A percentile compares a stretch with the other conserved stretches of the same genome.
phyloP scores from a whole-genome alignment of 2,329 filamentous ascomycete genomes.

The Tympanopsis confertula region DNA sequence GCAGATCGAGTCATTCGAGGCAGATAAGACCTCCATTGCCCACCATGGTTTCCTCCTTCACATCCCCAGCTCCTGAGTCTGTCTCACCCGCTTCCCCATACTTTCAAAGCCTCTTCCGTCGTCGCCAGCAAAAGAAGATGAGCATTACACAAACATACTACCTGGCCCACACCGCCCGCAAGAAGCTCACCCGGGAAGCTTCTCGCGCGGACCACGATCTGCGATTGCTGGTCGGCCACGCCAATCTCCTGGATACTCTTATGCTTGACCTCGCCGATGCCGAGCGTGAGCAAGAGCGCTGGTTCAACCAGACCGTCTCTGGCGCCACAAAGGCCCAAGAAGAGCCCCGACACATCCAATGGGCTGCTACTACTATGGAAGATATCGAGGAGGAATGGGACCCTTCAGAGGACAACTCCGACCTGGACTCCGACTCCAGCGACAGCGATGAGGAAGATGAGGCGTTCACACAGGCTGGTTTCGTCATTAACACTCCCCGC shows the following conservation, averaged over 20 bases:
- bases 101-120: neutral
- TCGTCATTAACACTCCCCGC: slow-evolving; percentile 39
- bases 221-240: slow-evolving; percentile 87
- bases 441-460: slow-evolving; percentile 36
- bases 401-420: slow-evolving; percentile 46
- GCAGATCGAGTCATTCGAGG: no score
- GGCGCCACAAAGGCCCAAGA: slow-evolving; percentile 43
- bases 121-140: slow-evolving; percentile 62
- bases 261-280: slow-evolving; percentile 89
- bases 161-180: slow-evolving; percentile 89
- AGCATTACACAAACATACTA: slow-evolving; percentile 97
- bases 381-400: slow-evolving; percentile 62
- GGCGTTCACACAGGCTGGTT: slow-evolving; percentile 40
- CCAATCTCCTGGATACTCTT: slow-evolving; percentile 90
- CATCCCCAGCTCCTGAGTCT: neutral
- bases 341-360: slow-evolving; percentile 61
- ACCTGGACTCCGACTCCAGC: slow-evolving; percentile 36
- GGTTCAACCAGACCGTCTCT: slow-evolving; percentile 93
- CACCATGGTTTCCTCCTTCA: neutral
- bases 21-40: neutral
- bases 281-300: slow-evolving; percentile 88
- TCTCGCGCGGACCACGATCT: slow-evolving; percentile 86
- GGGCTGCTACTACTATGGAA: slow-evolving; percentile 70
- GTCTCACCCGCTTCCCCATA: neutral
- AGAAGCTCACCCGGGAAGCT: slow-evolving; percentile 90